Evolutionary conservation across 805 yeast genomes (phyloP), one percentile per base, ranked within the genome.

Genomic region (Tanozyma kutaoensis): DNA sequence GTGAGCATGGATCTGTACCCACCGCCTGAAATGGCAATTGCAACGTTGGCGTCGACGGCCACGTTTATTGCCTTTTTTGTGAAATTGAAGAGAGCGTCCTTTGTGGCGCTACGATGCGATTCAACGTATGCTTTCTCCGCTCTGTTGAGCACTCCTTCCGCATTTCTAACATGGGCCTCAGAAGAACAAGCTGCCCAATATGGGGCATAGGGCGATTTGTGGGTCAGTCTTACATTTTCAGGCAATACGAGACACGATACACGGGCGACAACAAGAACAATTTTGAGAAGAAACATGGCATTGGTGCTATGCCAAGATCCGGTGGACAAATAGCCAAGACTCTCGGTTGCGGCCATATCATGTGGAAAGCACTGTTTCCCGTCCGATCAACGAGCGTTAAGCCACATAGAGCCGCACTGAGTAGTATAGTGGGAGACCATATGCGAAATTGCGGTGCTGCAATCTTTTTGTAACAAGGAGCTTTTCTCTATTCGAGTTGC

Each of bases 1-100:
- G 58, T 54, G 12, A 40, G 21, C 21, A 20, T 20, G 21, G 21
- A 5, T 5, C 21, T 6, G 21, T 20, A 20, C 5, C 21, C 21
- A 4, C 21, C 21, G 5, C 21, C 21, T 4, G 21, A 20, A 8
- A 20, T 5, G 12, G 21, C 21, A 11, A 20, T 4, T 5, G 21
- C n/a, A 11, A 20, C 12, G 12, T 20, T 8, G n/a, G 12, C 9
- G 21, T 20, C 5, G 21, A 20, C 5, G n/a, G 11, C 21, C 5
- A 8, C 11, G n/a, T 4, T 10, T 5, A 8, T 7, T 5, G 17
- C 17, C 9, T n/a, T 20, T 5, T 5, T 8, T 6, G 9, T 6
- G 9, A 20, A 8, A 6, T 8, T 4, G 21, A 4, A 8, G 21
- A 20, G 21, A 5, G 21, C 21, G 12, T 20, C 5, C 11, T 8